Percentiles rank a stretch among this genome's conserved stretches.
Conservation (phyloP, 2,329 filamentous ascomycete genomes). For the Fusarium chaquense region DNA sequence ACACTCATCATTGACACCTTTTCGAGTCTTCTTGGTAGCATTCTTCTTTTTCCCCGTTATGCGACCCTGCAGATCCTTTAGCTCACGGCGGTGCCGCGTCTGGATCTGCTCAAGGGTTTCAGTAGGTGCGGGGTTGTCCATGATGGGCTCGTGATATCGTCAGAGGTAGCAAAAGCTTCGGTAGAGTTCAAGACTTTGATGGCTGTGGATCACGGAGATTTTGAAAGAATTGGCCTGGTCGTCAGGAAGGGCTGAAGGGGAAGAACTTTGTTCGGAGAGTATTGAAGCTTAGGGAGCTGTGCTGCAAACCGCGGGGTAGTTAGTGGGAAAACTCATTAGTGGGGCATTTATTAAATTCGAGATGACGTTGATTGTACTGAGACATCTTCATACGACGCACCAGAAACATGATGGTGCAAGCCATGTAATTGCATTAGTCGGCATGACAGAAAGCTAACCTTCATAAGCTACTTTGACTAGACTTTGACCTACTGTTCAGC, state of each 20-base stretch:
- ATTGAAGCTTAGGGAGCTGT: slow-evolving; percentile 12
- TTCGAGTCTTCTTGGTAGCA: slow-evolving; percentile 87
- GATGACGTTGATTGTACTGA: slow-evolving; percentile 15
- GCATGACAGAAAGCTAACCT: too few species aligned
- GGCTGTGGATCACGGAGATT: background rate
- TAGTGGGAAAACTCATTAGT: slow-evolving; percentile 34
- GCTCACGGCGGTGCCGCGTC: slow-evolving; percentile 86
- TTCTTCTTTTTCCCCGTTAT: slow-evolving; percentile 97
- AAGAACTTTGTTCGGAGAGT: background rate
- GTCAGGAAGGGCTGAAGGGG: background rate
- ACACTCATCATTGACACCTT: slow-evolving; percentile 81
- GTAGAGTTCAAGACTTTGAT: background rate
- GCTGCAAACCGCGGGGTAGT: slow-evolving; percentile 30
- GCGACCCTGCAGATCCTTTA: slow-evolving; percentile 84
- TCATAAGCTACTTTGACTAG: too few species aligned
- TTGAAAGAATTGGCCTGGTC: background rate
- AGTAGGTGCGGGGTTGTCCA: slow-evolving; percentile 43
- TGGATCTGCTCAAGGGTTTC: slow-evolving; percentile 81
- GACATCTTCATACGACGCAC: background rate
- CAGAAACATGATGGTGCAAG: background rate
- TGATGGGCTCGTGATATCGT: slow-evolving; percentile 16
- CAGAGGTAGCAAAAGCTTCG: background rate
- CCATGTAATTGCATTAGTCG: background rate
- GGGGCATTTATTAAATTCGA: slow-evolving; percentile 14
- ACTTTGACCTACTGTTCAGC: background rate